Percentiles rank a stretch among this genome's conserved stretches.
phyloP scores from a whole-genome alignment of 148 eudicot genomes.

The Amaranthus palmeri region DNA sequence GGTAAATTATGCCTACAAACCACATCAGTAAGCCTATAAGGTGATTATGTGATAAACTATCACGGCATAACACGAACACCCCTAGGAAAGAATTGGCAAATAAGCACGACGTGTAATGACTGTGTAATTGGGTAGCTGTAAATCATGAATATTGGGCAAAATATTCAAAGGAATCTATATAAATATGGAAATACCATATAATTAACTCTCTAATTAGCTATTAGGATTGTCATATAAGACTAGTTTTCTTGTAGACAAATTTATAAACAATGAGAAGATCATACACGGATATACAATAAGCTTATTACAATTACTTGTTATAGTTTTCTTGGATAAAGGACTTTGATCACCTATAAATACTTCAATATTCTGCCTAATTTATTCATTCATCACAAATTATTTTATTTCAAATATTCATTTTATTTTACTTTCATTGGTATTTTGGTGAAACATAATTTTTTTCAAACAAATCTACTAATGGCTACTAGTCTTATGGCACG shows the following conservation, averaged over 20 bases:
- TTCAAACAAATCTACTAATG: constrained; percentile 14
- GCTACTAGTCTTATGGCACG: constrained; percentile 18
- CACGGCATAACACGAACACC: too few relatives aligned
- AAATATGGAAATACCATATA: constrained; percentile 12
- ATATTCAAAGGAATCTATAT: neutral
- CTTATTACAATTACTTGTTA: constrained; percentile 5
- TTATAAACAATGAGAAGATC: constrained; percentile 5
- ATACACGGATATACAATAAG: constrained; percentile 12
- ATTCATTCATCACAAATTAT: neutral
- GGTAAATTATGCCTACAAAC: too few relatives aligned
- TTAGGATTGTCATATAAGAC: constrained; percentile 2
- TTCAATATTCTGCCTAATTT: neutral
- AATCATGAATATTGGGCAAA: constrained; percentile 3
- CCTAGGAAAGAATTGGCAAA: neutral
- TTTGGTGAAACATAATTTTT: too few relatives aligned
- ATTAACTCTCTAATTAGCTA: constrained; percentile 12
- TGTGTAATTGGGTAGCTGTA: constrained; percentile 6
- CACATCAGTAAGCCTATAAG: too few relatives aligned
- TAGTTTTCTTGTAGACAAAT: constrained; percentile 26
- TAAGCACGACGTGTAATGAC: neutral
- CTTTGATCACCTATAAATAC: constrained; percentile 17
- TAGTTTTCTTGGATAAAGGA: constrained; percentile 22
- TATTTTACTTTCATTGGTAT: too few relatives aligned
- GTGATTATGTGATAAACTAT: too few relatives aligned
- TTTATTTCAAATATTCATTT: too few relatives aligned